phyloP scores from a whole-genome alignment of 78 protist genomes.

The Planoprotostelium fungivorum region DNA sequence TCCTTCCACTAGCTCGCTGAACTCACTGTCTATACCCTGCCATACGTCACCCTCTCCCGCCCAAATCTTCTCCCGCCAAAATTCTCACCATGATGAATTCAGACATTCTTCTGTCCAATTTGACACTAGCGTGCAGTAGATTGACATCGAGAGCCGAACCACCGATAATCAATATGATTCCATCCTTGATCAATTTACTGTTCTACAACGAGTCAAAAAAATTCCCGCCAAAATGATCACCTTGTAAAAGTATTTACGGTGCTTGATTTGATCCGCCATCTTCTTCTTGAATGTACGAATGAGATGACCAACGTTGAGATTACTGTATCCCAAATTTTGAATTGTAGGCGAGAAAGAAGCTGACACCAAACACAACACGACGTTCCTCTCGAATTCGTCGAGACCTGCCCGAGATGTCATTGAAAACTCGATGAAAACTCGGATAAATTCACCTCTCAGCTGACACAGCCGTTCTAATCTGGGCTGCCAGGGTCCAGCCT shows the following conservation, averaged over 20 bases:
- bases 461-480: background rate
- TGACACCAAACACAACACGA: background rate
- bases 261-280: conserved; percentile 21
- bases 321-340: background rate
- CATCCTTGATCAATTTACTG: conserved; percentile 30
- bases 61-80: no score
- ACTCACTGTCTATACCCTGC: conserved; percentile 56
- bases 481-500: background rate
- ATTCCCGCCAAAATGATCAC: background rate
- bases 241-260: conserved; percentile 23
- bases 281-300: conserved; percentile 9
- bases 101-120: conserved; percentile 60
- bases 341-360: background rate
- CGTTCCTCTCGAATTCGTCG: background rate
- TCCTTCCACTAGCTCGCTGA: conserved; percentile 66
- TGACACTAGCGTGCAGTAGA: conserved; percentile 24
- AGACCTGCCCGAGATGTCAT: background rate
- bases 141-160: background rate
- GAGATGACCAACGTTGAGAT: background rate
- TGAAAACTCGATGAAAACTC: background rate
- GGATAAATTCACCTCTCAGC: background rate
- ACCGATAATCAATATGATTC: conserved; percentile 7
- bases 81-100: conserved; percentile 54
- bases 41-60: background rate
- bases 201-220: background rate